Percentiles rank a stretch among this genome's conserved stretches.
These are phyloP conservation scores for Clarireedia hainanense DNA, from an alignment of 2,329 filamentous ascomycete species.

Conservation along the genomic window DNA sequence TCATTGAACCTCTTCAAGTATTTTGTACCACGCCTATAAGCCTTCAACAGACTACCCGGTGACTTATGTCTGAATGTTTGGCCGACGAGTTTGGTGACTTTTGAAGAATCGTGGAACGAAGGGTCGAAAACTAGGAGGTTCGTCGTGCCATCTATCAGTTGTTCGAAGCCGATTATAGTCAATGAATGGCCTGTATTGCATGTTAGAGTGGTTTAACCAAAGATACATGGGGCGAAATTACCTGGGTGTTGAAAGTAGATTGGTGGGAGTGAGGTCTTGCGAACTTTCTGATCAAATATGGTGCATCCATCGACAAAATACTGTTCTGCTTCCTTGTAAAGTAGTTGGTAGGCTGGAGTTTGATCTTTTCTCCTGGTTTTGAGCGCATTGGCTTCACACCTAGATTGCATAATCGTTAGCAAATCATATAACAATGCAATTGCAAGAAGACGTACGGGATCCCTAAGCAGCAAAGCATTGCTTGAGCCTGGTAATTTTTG, in stretches of 20 bases:
- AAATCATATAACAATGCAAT: not conserved
- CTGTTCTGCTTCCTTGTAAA: constrained; percentile 60
- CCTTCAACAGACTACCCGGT: constrained; percentile 51
- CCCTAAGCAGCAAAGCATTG: constrained; percentile 62
- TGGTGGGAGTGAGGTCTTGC: constrained; percentile 65
- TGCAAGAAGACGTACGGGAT: constrained; percentile 46
- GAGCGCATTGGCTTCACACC: constrained; percentile 57
- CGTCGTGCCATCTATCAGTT: constrained; percentile 50
- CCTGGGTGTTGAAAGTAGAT: constrained; percentile 85
- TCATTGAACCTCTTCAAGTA: constrained; percentile 65
- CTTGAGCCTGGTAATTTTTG: constrained; percentile 53
- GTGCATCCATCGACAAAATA: constrained; percentile 61
- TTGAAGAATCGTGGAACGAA: constrained; percentile 62
- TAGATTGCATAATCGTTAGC: constrained; percentile 23
- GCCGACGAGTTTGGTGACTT: constrained; percentile 52
- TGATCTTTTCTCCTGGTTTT: constrained; percentile 32
- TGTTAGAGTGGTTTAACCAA: constrained; percentile 1
- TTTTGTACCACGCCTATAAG: constrained; percentile 62
- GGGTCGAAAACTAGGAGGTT: constrained; percentile 86
- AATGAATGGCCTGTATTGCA: constrained; percentile 65
- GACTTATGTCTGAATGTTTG: constrained; percentile 37
- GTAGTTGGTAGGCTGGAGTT: constrained; percentile 29
- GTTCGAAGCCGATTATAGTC: constrained; percentile 81
- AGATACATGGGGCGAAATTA: constrained; percentile 26
- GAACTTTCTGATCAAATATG: constrained; percentile 51